These are phyloP conservation scores for Cairneyella variabilis DNA, from an alignment of 495 filamentous ascomycete species.

Conservation along the genomic window DNA sequence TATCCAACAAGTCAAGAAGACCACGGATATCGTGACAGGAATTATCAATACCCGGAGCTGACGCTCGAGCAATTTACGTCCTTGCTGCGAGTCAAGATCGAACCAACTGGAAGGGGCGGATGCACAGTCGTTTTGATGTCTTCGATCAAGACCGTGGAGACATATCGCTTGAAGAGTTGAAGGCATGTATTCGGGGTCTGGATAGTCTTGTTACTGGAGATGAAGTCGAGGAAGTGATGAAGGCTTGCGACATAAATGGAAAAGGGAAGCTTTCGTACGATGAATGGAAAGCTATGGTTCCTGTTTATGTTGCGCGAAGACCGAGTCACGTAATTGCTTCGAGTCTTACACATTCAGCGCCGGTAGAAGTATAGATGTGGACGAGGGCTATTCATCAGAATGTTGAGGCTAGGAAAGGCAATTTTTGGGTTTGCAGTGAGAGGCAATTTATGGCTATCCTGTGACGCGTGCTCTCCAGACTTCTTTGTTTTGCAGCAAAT, in stretches of 20 bases:
- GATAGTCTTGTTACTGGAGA: slow-evolving; percentile 2
- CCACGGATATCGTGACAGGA: slow-evolving; percentile 1
- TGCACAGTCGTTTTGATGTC: background rate
- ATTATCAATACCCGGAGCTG: background rate
- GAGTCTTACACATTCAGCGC: no score
- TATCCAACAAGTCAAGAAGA: background rate
- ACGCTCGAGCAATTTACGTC: slow-evolving; percentile 6
- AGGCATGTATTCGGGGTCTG: slow-evolving; percentile 6
- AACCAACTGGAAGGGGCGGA: no score
- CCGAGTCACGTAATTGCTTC: no score
- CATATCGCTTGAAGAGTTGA: slow-evolving; percentile 6
- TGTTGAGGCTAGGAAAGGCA: no score
- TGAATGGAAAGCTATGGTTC: background rate
- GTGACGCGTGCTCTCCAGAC: no score
- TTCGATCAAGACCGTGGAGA: slow-evolving; percentile 6
- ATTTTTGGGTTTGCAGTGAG: no score
- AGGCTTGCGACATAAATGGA: background rate
- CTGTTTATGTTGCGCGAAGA: no score
- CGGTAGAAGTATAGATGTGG: no score
- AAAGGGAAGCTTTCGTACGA: slow-evolving; percentile 1
- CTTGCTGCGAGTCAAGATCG: background rate
- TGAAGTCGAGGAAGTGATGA: slow-evolving; percentile 8
- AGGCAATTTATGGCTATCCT: no score
- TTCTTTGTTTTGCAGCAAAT: no score
- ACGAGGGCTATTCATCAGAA: no score